phyloP scores from a whole-genome alignment of 176 grass and related monocot species.

The Raddia distichophylla region DNA sequence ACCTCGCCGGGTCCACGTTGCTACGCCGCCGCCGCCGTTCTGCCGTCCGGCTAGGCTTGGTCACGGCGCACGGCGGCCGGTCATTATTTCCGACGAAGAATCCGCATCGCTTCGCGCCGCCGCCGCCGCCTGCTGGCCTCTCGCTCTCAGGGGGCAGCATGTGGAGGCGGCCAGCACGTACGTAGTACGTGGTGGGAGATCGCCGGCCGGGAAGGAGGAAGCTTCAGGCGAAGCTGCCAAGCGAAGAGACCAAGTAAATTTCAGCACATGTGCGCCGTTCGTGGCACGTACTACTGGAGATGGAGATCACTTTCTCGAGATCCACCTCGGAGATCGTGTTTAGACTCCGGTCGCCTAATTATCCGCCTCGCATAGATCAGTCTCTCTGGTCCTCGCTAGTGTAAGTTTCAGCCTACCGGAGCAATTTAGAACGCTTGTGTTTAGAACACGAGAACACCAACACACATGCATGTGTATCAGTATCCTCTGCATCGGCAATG shows the following conservation, averaged over 20 bases:
- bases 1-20: neutral
- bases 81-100: neutral
- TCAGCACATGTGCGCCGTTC: conserved; percentile 38
- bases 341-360: neutral
- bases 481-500: no score
- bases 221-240: conserved; percentile 15
- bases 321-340: conserved; percentile 31
- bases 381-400: neutral
- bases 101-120: no score
- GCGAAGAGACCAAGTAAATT: conserved; percentile 7
- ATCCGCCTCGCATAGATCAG: neutral
- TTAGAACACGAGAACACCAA: neutral
- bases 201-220: neutral
- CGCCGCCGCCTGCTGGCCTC: no score
- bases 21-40: neutral
- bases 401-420: neutral
- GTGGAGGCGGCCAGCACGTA: conserved; percentile 13
- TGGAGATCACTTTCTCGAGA: conserved; percentile 39
- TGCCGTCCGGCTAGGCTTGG: neutral
- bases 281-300: no score
- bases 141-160: neutral
- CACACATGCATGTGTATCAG: no score
- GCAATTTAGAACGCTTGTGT: neutral
- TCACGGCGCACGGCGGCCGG: neutral
- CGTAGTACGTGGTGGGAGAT: neutral